These are phyloP conservation scores for Suaeda aralocaspica DNA, from an alignment of 148 eudicot species.

Conservation along the genomic window DNA sequence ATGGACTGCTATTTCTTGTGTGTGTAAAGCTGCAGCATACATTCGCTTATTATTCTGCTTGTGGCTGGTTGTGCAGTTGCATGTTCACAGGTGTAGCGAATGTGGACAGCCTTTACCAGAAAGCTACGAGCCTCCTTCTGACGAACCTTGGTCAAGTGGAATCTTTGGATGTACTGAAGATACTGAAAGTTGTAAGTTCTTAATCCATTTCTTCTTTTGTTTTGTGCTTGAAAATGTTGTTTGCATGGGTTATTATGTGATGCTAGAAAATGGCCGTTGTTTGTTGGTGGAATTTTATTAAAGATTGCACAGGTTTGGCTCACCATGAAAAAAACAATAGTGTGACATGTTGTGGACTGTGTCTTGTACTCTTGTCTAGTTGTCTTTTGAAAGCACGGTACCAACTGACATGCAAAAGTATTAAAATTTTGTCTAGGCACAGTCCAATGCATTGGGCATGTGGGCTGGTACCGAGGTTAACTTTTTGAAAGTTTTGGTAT, in stretches of 20 bases:
- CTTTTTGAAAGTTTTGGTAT: no score
- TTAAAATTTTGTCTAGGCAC: no score
- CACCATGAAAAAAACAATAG: no score
- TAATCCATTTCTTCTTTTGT: not conserved
- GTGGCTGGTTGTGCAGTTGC: slow-evolving; percentile 47
- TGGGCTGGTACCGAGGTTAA: no score
- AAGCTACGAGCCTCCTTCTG: slow-evolving; percentile 84
- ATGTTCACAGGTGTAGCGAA: slow-evolving; percentile 75
- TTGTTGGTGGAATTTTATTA: not conserved
- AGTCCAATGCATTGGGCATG: no score
- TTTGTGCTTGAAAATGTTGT: slow-evolving; percentile 10
- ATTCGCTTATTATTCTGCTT: slow-evolving; percentile 11
- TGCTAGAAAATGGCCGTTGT: not conserved
- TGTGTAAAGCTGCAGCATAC: not conserved
- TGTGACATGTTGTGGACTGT: no score
- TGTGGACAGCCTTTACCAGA: slow-evolving; percentile 94
- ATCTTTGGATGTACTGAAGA: slow-evolving; percentile 90
- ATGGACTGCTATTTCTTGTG: no score
- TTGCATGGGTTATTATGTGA: not conserved
- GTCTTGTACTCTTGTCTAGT: no score
- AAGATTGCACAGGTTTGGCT: not conserved
- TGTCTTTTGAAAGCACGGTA: no score
- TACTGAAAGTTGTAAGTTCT: slow-evolving; percentile 79
- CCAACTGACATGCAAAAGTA: no score
- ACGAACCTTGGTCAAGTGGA: slow-evolving; percentile 97